Evolutionary conservation across 2,329 filamentous ascomycete genomes (phyloP).

Genomic region (Parastagonospora nodorum): DNA sequence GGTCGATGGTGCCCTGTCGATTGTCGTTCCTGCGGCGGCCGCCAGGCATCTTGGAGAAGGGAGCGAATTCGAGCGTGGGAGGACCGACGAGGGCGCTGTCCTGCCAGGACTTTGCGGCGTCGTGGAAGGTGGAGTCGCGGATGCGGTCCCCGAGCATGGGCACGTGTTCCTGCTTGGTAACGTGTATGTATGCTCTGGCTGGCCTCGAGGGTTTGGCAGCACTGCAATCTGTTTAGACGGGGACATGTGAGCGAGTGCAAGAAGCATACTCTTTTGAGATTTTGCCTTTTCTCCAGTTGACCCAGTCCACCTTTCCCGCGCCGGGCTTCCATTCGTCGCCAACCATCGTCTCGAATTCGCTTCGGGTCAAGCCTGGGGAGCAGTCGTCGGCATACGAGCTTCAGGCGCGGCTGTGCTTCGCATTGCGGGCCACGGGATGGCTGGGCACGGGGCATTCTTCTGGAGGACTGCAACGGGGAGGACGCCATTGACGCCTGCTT

Average conservation of each 20-base stretch:
- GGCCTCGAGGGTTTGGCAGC: conserved; percentile 81
- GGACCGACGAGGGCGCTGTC: conserved; percentile 76
- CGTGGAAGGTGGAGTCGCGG: conserved; percentile 72
- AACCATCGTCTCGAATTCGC: conserved; percentile 73
- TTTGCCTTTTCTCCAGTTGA: conserved; percentile 74
- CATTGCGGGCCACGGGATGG: conserved; percentile 42
- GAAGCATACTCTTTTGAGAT: conserved; percentile 77
- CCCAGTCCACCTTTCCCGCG: conserved; percentile 85
- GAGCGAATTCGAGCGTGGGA: conserved; percentile 79
- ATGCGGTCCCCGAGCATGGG: conserved; percentile 71
- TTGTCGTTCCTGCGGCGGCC: conserved; percentile 77
- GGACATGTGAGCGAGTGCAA: not conserved
- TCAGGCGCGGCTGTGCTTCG: conserved; percentile 69
- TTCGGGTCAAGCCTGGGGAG: conserved; percentile 82
- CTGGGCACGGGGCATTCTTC: conserved; percentile 38
- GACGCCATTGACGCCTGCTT: conserved; percentile 44
- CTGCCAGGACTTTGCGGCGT: conserved; percentile 76
- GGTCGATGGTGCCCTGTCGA: conserved; percentile 92
- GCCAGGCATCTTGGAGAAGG: conserved; percentile 81
- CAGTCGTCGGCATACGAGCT: conserved; percentile 82
- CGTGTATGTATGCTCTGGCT: conserved; percentile 79
- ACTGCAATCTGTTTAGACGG: conserved; percentile 21
- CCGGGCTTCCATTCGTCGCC: conserved; percentile 82
- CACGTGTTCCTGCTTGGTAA: conserved; percentile 73
- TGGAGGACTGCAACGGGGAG: conserved; percentile 45